Evolutionary conservation across 2,329 filamentous ascomycete genomes (phyloP), one percentile per base, ranked within the genome.

Genomic region (Alternaria ventricosa): DNA sequence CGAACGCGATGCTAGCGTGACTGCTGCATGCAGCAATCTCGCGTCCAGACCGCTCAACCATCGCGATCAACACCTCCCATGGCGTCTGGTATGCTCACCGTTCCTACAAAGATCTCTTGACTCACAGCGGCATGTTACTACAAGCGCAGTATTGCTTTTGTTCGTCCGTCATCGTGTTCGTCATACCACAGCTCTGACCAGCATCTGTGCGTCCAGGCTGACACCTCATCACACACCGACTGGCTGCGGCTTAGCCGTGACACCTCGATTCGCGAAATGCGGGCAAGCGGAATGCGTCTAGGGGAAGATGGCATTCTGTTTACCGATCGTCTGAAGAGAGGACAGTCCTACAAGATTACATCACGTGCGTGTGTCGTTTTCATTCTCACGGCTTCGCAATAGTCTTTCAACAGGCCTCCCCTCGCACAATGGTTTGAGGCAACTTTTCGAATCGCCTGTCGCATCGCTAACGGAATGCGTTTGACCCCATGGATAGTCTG

Each of bases 11-110:
- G 22, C n/a, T 57, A 41, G 55, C 28, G 44, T 18, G n/a, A 11
- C 12, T 25, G 28, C 36, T 20, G 12, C 15, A 22, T 12, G 25
- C n/a, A 36, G 30, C 30, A 23, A 36, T 49, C 36, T 23, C n/a
- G 30, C 36, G 12, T 27, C 28, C 22, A 53, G 46, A 58, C 60
- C 60, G 55, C 60, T 53, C 44, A 30, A 43, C n/a, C 5, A 57
- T 50, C 55, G 45, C 45, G 20, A 57, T 41, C 30, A 41, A 41
- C 4, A 25, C 3, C 15, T 28, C 28, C 25, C 3, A 9, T 25
- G 25, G 28, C 41, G 18, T 33, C 27, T 47, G 7, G 23, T 22
- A 27, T 50, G 13, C 22, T 46, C 49, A n/a, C 36, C 30, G 13
- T 22, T 15, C 5, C 23, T 53, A 4, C 30, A 25, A 25, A 53